These are phyloP conservation scores for Backusella circina DNA, from an alignment of 192 early-diverging fungal genomes.

Conservation along the genomic window DNA sequence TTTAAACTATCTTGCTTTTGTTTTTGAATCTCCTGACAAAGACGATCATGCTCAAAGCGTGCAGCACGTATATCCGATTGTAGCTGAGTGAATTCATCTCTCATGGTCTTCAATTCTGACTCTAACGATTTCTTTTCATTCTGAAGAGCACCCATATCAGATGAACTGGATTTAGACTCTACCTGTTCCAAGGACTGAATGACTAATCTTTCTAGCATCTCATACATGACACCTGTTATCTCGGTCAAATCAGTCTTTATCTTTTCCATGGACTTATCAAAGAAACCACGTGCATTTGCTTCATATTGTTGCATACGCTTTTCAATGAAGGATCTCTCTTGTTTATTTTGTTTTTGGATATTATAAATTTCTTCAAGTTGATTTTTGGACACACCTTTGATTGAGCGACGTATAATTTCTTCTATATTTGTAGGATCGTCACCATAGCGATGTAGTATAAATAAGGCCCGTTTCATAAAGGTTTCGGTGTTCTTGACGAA, in stretches of 20 bases:
- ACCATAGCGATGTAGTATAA: slow-evolving; percentile 20
- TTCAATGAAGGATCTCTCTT: slow-evolving; percentile 7
- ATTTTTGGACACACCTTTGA: slow-evolving; percentile 23
- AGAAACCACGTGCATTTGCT: slow-evolving; percentile 26
- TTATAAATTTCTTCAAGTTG: slow-evolving; percentile 7
- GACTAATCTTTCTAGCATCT: slow-evolving; percentile 28
- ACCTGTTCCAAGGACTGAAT: slow-evolving; percentile 27
- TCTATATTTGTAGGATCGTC: slow-evolving; percentile 21
- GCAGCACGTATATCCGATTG: neutral
- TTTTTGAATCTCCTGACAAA: neutral
- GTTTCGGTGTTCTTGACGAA: slow-evolving; percentile 16
- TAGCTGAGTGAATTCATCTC: slow-evolving; percentile 1
- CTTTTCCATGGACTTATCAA: slow-evolving; percentile 24
- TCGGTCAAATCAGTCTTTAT: slow-evolving; percentile 29
- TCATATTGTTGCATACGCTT: slow-evolving; percentile 28
- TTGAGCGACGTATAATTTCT: slow-evolving; percentile 19
- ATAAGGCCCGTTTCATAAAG: slow-evolving; percentile 27
- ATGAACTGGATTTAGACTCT: neutral
- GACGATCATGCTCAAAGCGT: slow-evolving; percentile 5
- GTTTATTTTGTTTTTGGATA: slow-evolving; percentile 10
- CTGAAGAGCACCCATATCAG: slow-evolving; percentile 8
- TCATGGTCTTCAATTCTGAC: slow-evolving; percentile 5
- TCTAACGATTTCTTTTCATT: slow-evolving; percentile 15
- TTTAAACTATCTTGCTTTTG: slow-evolving; percentile 3
- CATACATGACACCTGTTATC: slow-evolving; percentile 28